phyloP scores from a whole-genome alignment of 768 basidiomycete species.

The Artomyces pyxidatus region DNA sequence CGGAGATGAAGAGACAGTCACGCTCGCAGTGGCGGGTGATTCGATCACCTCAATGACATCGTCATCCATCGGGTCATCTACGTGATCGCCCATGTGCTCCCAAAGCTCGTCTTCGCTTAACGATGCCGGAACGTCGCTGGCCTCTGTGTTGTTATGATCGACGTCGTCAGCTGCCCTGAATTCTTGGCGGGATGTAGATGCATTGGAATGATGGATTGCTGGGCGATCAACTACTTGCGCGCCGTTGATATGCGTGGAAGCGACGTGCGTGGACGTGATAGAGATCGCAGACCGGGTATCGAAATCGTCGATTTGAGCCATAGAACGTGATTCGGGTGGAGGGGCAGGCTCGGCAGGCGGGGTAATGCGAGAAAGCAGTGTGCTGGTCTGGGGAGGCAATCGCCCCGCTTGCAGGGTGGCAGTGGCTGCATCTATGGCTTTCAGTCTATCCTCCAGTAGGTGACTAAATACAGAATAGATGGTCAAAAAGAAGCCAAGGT shows the following conservation, averaged over 20 bases:
- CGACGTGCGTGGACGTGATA: background rate
- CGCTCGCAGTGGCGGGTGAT: slow-evolving; percentile 4
- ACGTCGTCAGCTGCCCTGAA: slow-evolving; percentile 1
- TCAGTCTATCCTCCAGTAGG: background rate
- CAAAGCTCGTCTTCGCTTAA: slow-evolving; percentile 41
- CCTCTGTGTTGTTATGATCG: background rate
- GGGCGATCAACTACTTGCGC: too few species aligned
- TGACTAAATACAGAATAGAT: background rate
- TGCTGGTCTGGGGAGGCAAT: background rate
- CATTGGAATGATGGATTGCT: background rate
- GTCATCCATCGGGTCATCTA: slow-evolving; percentile 23
- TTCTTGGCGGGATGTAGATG: background rate
- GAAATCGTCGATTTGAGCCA: background rate
- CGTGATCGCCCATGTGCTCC: slow-evolving; percentile 33
- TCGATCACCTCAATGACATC: slow-evolving; percentile 12
- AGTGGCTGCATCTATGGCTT: background rate
- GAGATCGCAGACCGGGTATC: background rate
- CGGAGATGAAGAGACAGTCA: background rate
- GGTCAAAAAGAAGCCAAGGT: background rate
- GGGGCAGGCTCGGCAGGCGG: background rate
- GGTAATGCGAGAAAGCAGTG: background rate
- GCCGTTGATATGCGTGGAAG: background rate
- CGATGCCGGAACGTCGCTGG: background rate
- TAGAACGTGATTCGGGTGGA: background rate
- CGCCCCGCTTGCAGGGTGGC: background rate